Percentiles rank a stretch among this genome's conserved stretches.
phyloP scores from a whole-genome alignment of 192 early-diverging fungal species.

The Coemansia sp. region DNA sequence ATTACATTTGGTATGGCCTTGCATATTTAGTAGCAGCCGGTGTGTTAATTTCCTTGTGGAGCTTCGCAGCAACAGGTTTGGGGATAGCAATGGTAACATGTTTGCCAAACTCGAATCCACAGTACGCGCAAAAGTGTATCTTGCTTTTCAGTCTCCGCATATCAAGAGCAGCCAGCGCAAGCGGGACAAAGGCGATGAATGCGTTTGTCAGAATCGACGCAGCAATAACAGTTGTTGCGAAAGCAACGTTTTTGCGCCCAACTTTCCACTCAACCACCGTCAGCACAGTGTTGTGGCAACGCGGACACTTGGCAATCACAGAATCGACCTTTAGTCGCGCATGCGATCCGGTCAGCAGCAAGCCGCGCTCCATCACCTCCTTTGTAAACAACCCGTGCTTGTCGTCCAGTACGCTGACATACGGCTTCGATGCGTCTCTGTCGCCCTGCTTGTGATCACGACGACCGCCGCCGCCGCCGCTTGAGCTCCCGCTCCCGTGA shows the following conservation, averaged over 20 bases:
- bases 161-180: slow-evolving; percentile 43
- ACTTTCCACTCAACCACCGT: slow-evolving; percentile 38
- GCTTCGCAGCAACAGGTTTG: too few relatives aligned
- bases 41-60: too few relatives aligned
- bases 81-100: slow-evolving; percentile 47
- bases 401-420: slow-evolving; percentile 32
- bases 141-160: slow-evolving; percentile 41
- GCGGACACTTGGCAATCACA: slow-evolving; percentile 33
- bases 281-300: slow-evolving; percentile 25
- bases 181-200: slow-evolving; percentile 32
- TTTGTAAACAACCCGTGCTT: slow-evolving; percentile 31
- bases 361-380: slow-evolving; percentile 11
- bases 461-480: neutral
- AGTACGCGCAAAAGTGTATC: slow-evolving; percentile 43
- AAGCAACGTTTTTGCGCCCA: slow-evolving; percentile 39
- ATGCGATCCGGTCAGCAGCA: slow-evolving; percentile 29
- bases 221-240: slow-evolving; percentile 26
- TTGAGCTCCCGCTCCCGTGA: neutral
- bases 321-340: slow-evolving; percentile 21
- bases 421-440: slow-evolving; percentile 13
- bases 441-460: neutral
- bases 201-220: slow-evolving; percentile 34
- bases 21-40: too few relatives aligned
- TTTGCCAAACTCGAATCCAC: slow-evolving; percentile 46
- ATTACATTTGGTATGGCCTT: too few relatives aligned